Conservation (phyloP, 2,329 filamentous ascomycete species). For the Drechmeria coniospora region DNA sequence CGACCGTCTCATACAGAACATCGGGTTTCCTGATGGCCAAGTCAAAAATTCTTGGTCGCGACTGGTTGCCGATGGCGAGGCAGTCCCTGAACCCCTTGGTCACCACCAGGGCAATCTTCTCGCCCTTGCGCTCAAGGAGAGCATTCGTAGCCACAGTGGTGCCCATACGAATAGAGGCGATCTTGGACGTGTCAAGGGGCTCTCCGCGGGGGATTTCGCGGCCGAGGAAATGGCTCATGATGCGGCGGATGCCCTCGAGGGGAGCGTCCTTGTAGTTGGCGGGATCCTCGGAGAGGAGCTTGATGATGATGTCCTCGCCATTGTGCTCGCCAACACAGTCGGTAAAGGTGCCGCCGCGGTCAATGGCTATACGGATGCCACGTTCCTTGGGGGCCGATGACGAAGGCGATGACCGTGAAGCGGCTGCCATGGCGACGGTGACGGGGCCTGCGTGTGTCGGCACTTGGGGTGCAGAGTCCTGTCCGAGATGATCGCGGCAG, state of each 20-base stretch:
- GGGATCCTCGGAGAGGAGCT: constrained; percentile 57
- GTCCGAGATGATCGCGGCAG: too few species aligned
- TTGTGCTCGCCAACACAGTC: constrained; percentile 53
- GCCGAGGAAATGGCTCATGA: constrained; percentile 18
- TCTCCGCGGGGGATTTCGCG: constrained; percentile 17
- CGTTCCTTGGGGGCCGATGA: not conserved
- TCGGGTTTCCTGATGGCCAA: constrained; percentile 53
- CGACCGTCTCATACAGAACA: constrained; percentile 51
- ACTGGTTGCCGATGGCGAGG: constrained; percentile 58
- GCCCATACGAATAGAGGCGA: constrained; percentile 63
- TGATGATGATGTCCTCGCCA: constrained; percentile 53
- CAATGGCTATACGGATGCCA: constrained; percentile 17
- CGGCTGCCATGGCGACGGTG: not conserved
- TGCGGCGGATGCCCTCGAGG: constrained; percentile 50
- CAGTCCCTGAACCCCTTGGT: constrained; percentile 61
- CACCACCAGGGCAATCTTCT: constrained; percentile 53
- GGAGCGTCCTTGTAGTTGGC: constrained; percentile 60
- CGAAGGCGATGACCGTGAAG: not conserved
- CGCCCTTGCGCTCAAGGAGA: constrained; percentile 58
- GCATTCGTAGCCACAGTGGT: constrained; percentile 69
- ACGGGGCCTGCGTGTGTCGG: not conserved
- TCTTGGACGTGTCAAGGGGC: constrained; percentile 17
- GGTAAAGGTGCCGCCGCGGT: constrained; percentile 42
- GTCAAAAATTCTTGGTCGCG: constrained; percentile 58
- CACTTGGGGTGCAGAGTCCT: too few species aligned